Evolutionary conservation across 768 basidiomycete species (phyloP).

Genomic region (Rhodotorula toruloides): DNA sequence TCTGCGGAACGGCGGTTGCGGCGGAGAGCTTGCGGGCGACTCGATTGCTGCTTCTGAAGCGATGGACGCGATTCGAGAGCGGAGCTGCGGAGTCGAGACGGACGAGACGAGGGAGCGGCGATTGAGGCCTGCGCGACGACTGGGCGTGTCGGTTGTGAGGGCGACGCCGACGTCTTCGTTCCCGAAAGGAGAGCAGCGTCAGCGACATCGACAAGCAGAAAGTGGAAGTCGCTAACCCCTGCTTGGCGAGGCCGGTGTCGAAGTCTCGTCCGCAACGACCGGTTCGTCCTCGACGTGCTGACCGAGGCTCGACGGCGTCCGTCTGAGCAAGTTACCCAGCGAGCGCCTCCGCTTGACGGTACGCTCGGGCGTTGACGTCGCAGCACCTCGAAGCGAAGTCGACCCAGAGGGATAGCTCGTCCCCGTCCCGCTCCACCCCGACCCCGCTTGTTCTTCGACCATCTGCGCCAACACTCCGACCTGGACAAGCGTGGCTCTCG

Average conservation of each 20-base stretch:
- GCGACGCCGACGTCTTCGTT: constrained; percentile 13
- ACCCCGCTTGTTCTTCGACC: background rate
- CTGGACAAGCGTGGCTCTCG: background rate
- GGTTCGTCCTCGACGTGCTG: background rate
- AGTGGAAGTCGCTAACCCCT: too few relatives aligned
- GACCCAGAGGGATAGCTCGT: too few relatives aligned
- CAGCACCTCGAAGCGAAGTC: too few relatives aligned
- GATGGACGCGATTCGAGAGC: too few relatives aligned
- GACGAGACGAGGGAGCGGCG: too few relatives aligned
- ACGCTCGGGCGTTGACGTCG: background rate
- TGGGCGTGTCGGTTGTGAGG: constrained; percentile 15
- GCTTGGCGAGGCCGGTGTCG: too few relatives aligned
- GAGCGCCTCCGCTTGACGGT: background rate
- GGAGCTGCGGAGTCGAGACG: too few relatives aligned
- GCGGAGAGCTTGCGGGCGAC: too few relatives aligned
- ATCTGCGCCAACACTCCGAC: background rate
- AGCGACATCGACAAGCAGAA: too few relatives aligned
- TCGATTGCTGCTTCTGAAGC: too few relatives aligned
- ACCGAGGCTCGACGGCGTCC: background rate
- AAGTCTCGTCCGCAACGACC: background rate
- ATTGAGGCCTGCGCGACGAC: constrained; percentile 12
- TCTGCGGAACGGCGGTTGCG: too few relatives aligned
- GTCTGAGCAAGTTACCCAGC: background rate
- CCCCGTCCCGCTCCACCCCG: background rate
- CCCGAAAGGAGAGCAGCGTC: too few relatives aligned